Evolutionary conservation across 2,329 filamentous ascomycete genomes (phyloP).

Genomic region (Bipolaris gigantea): DNA sequence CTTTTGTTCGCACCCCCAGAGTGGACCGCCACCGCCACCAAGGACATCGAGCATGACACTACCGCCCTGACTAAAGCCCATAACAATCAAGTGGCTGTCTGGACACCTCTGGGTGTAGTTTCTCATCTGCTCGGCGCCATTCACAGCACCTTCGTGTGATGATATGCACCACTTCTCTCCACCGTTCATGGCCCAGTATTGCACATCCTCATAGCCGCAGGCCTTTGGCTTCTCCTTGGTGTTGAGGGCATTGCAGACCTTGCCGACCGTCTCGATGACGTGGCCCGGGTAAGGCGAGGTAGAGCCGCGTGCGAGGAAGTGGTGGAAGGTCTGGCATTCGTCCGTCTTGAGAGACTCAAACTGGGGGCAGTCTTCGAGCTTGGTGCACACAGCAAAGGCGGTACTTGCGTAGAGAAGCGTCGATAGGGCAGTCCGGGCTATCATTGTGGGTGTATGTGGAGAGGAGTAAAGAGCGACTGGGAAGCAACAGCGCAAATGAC

Average conservation of each 20-base stretch:
- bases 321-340: slow-evolving; percentile 31
- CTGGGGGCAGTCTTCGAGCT: slow-evolving; percentile 31
- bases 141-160: slow-evolving; percentile 29
- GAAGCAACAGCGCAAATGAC: background rate
- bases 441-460: slow-evolving; percentile 20
- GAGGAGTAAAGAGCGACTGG: slow-evolving; percentile 8
- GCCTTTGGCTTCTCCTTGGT: slow-evolving; percentile 25
- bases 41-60: slow-evolving; percentile 30
- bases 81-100: slow-evolving; percentile 31
- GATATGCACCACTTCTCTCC: slow-evolving; percentile 31
- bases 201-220: slow-evolving; percentile 33
- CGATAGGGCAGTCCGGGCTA: slow-evolving; percentile 21
- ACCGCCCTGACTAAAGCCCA: slow-evolving; percentile 35
- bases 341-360: slow-evolving; percentile 26
- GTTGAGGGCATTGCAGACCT: slow-evolving; percentile 30
- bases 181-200: slow-evolving; percentile 31
- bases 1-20: slow-evolving; percentile 30
- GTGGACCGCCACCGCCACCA: slow-evolving; percentile 30
- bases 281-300: slow-evolving; percentile 34
- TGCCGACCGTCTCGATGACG: slow-evolving; percentile 30
- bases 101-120: slow-evolving; percentile 34
- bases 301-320: slow-evolving; percentile 31
- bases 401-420: slow-evolving; percentile 22
- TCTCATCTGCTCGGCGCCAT: slow-evolving; percentile 31
- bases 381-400: slow-evolving; percentile 29